These are phyloP conservation scores for Zanthoxylum bungeanum DNA, from an alignment of 345 rosid genomes.

Conservation along the genomic window DNA sequence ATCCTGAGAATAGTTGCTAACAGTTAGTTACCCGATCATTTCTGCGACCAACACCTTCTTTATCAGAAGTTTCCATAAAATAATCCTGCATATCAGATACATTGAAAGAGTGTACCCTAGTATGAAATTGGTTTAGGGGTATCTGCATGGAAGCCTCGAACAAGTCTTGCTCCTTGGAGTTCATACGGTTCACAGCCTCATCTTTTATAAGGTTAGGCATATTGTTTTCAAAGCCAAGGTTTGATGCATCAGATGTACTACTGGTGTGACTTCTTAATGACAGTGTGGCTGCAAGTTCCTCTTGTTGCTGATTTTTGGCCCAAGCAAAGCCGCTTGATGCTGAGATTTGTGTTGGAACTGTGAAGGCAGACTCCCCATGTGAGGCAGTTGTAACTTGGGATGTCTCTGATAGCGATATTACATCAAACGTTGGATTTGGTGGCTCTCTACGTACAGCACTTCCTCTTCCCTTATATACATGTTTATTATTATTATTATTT, in stretches of 20 bases:
- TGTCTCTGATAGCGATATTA: conserved; percentile 27
- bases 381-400: conserved; percentile 31
- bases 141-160: conserved; percentile 9
- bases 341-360: conserved; percentile 40
- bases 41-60: conserved; percentile 24
- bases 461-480: conserved; percentile 16
- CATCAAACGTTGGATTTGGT: conserved; percentile 25
- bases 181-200: conserved; percentile 6
- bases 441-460: conserved; percentile 7
- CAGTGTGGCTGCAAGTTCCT: conserved; percentile 44
- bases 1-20: not conserved
- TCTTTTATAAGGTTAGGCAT: conserved; percentile 25
- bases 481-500: conserved; percentile 4
- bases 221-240: conserved; percentile 38
- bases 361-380: conserved; percentile 30
- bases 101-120: conserved; percentile 31
- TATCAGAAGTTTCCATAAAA: conserved; percentile 4
- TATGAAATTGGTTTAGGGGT: conserved; percentile 10
- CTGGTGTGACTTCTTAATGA: conserved; percentile 48
- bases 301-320: conserved; percentile 44
- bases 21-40: conserved; percentile 31
- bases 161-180: not conserved
- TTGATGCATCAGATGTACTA: conserved; percentile 38
- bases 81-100: conserved; percentile 22
- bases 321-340: conserved; percentile 53